Conservation (phyloP, 805 yeast genomes). For the Wickerhamomyces pijperi region DNA sequence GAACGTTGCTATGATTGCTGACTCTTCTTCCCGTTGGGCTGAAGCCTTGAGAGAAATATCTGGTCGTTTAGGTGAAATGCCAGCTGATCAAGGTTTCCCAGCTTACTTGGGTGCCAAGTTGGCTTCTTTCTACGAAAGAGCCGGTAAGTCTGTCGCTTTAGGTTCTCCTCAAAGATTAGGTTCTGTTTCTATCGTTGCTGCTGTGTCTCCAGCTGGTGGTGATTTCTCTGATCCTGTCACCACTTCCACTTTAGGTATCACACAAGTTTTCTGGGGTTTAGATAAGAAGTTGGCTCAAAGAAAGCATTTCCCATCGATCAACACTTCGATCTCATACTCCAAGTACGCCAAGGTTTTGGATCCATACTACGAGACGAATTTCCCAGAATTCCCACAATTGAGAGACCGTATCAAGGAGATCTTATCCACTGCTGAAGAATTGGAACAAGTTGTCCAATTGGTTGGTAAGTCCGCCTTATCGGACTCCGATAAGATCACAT, state of each 20-base stretch:
- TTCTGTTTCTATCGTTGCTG: constrained; percentile 98
- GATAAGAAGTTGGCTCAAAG: constrained; percentile 99
- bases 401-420: constrained; percentile 93
- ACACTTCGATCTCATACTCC: constrained; percentile 92
- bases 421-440: constrained; percentile 92
- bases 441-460: constrained; percentile 97
- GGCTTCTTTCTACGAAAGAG: constrained; percentile 99
- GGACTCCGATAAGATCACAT: constrained; percentile 91
- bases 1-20: constrained; percentile 98
- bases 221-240: constrained; percentile 99
- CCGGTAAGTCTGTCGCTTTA: constrained; percentile 89
- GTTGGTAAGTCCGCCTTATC: constrained; percentile 98
- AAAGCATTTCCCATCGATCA: constrained; percentile 98
- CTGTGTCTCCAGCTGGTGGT: constrained; percentile 99
- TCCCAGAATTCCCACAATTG: constrained; percentile 82
- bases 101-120: constrained; percentile 98
- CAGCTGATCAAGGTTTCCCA: constrained; percentile 99
- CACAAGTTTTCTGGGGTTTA: constrained; percentile 99
- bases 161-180: constrained; percentile 97
- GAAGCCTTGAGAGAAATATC: constrained; percentile 99
- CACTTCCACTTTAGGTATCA: constrained; percentile 94
- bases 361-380: constrained; percentile 75
- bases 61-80: constrained; percentile 99
- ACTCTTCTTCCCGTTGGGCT: constrained; percentile 99
- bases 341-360: constrained; percentile 84